Conservation (phyloP, 2,329 filamentous ascomycete species). For the Pezicula neosporulosa region DNA sequence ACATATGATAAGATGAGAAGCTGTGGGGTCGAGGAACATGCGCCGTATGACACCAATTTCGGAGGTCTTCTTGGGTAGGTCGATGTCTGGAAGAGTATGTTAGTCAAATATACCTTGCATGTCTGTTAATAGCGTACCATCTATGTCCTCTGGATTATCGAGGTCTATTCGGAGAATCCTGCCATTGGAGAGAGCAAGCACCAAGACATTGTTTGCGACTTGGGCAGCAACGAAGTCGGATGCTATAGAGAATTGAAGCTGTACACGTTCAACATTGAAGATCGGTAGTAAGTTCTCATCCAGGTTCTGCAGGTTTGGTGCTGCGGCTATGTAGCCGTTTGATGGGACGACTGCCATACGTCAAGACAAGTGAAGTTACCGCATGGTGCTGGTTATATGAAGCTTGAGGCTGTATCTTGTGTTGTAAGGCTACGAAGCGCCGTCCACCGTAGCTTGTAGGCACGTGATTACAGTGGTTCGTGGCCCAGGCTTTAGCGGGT, state of each 20-base stretch:
- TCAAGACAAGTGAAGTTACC: constrained; percentile 21
- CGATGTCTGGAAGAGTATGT: constrained; percentile 66
- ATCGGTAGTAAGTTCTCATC: constrained; percentile 71
- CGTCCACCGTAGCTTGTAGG: too few relatives aligned
- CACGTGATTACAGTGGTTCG: too few relatives aligned
- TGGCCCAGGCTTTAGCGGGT: too few relatives aligned
- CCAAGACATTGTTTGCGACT: constrained; percentile 94
- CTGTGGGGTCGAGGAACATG: constrained; percentile 96
- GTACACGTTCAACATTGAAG: constrained; percentile 89
- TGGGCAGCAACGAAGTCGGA: constrained; percentile 95
- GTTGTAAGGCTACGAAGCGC: not conserved
- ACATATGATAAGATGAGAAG: constrained; percentile 88
- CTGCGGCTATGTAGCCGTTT: constrained; percentile 65
- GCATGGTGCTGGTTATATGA: constrained; percentile 18
- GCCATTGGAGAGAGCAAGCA: constrained; percentile 87
- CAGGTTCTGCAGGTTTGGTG: constrained; percentile 55
- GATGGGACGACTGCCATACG: constrained; percentile 68
- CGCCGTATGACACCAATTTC: constrained; percentile 90
- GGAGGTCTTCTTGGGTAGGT: constrained; percentile 87
- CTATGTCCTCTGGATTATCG: constrained; percentile 91
- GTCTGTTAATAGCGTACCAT: constrained; percentile 51
- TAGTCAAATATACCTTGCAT: constrained; percentile 2
- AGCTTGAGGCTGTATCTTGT: constrained; percentile 21
- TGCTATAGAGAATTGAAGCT: constrained; percentile 90
- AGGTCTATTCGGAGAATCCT: constrained; percentile 92